Evolutionary conservation across 1,284 basidiomycete species (phyloP), one percentile per base, ranked within the genome.

Genomic region (Anthracocystis panici-leucophaei): DNA sequence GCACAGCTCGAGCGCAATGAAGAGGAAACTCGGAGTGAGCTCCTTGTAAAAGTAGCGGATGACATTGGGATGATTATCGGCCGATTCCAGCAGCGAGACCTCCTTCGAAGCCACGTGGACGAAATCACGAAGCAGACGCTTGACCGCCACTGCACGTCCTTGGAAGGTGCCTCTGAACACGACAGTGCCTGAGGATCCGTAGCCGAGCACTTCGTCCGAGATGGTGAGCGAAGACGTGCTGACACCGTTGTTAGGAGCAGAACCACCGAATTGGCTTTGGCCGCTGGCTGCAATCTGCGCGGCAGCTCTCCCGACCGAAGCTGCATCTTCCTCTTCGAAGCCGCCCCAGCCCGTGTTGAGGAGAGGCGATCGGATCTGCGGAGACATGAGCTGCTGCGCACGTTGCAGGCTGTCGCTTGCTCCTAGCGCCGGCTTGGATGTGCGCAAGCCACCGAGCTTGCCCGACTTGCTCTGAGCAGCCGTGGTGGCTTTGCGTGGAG

Each of bases 41-140:
- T 99, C 96, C 88, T 98, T 95, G 87, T 95, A 99, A 86, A 95
- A 99, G 86, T 99, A 86, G 69, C 96, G 91, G 76, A 99, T 96
- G 80, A 99, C 95, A 86, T 99, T 98, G 5, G 95, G 94, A 82
- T 99, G 97, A 84, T 97, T 94, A 87, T 99, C 97, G 44, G 83
- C 82, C 11, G 93, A 93, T 83, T 97, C 95, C 2, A 99, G 89
- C 46, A 99, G 90, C 82, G 91, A 92, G 25, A 98, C 95, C 88
- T 99, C 97, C 62, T 96, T 93, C 10, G 92, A 90, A 1, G 96
- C 95, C 35, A 99, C 90, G 0, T 94, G 95, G 53, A 97, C 94
- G 84, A 98, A 99, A 85, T 98, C 95, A 78, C 92, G 92, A 27
- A 99, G 89, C 14, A 99, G 89, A 0, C 97, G 92, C 86, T 99